phyloP scores from a whole-genome alignment of 2,329 filamentous ascomycete species.

The Alternaria dauci region DNA sequence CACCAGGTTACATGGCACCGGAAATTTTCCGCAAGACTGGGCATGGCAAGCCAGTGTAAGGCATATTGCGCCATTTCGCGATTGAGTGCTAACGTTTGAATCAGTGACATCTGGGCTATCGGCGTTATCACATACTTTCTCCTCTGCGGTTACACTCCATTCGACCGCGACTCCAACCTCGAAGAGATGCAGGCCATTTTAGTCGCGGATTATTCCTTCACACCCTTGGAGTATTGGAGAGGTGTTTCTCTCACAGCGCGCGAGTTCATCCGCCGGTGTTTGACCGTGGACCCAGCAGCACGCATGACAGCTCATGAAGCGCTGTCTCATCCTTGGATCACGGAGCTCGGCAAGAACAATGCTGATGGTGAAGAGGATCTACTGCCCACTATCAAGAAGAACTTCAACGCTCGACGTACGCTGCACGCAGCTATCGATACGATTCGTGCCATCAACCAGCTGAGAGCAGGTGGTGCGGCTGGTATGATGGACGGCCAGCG shows the following conservation, averaged over 20 bases:
- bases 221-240: constrained; percentile 94
- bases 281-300: constrained; percentile 86
- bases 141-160: constrained; percentile 96
- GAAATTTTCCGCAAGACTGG: constrained; percentile 99
- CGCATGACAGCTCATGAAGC: constrained; percentile 91
- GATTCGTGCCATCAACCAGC: constrained; percentile 72
- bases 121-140: constrained; percentile 99
- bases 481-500: constrained; percentile 69
- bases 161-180: constrained; percentile 95
- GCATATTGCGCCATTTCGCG: neutral
- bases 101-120: constrained; percentile 91
- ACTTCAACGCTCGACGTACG: constrained; percentile 72
- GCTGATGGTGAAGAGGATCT: constrained; percentile 60
- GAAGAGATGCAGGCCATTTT: constrained; percentile 99
- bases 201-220: constrained; percentile 94
- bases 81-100: constrained; percentile 20
- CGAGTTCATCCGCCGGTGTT: constrained; percentile 89
- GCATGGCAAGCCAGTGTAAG: constrained; percentile 91
- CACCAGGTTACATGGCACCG: constrained; percentile 98
- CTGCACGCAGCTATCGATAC: constrained; percentile 74
- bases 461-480: constrained; percentile 66
- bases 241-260: constrained; percentile 84
- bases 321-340: constrained; percentile 71
- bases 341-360: constrained; percentile 60
- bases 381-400: constrained; percentile 72